These are phyloP conservation scores for Dendrobium catenatum DNA, from an alignment of 106 monocot genomes.

Conservation along the genomic window DNA sequence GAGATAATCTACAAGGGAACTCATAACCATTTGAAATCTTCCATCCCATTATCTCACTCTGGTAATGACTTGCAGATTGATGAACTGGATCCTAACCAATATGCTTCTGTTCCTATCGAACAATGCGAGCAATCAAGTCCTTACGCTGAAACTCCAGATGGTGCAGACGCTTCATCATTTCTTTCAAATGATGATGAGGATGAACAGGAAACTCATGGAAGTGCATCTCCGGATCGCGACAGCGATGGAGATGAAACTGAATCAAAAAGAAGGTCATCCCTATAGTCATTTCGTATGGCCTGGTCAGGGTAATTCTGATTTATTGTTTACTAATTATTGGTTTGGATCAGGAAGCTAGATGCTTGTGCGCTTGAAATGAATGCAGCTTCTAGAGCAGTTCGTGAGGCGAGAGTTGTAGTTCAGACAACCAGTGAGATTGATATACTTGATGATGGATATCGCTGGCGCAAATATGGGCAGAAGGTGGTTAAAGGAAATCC, in stretches of 20 bases:
- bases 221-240: constrained; percentile 28
- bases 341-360: constrained; percentile 64
- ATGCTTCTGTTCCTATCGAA: constrained; percentile 26
- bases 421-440: constrained; percentile 94
- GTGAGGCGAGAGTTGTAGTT: constrained; percentile 84
- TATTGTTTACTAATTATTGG: constrained; percentile 3
- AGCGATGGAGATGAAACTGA: constrained; percentile 67
- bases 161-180: constrained; percentile 38
- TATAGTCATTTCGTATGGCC: background rate
- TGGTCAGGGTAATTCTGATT: background rate
- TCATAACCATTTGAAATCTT: constrained; percentile 68
- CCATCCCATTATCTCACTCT: constrained; percentile 9
- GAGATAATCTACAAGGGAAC: constrained; percentile 87
- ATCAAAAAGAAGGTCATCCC: constrained; percentile 63
- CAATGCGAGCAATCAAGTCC: constrained; percentile 23
- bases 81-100: constrained; percentile 21
- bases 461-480: constrained; percentile 99
- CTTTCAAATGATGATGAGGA: constrained; percentile 54
- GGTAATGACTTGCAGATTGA: constrained; percentile 26
- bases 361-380: constrained; percentile 45
- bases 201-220: constrained; percentile 36
- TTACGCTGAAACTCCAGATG: constrained; percentile 36
- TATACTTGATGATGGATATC: constrained; percentile 95
- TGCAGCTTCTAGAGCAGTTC: constrained; percentile 50
- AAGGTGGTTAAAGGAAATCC: constrained; percentile 98